These are phyloP conservation scores for Saprolegnia parasitica DNA, from an alignment of 352 stramenopile genomes.

Conservation along the genomic window DNA sequence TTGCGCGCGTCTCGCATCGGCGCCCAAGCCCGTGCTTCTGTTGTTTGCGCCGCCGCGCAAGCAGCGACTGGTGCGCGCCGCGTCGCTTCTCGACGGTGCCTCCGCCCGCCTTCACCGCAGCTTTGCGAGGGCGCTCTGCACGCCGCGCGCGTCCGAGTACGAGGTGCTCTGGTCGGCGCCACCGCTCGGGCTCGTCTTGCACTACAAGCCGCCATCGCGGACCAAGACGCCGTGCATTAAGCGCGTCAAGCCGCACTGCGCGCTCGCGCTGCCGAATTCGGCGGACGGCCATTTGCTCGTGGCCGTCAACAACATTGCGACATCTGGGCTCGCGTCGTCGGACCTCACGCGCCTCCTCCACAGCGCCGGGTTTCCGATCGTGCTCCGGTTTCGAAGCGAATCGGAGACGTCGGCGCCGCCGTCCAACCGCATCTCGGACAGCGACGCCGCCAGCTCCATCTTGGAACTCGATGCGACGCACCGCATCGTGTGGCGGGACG, in stretches of 20 bases:
- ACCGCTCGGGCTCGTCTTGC: constrained; percentile 16
- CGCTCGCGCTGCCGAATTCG: background rate
- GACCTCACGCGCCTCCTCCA: constrained; percentile 8
- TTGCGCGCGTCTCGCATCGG: background rate
- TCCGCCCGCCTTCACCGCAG: background rate
- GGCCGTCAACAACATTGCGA: constrained; percentile 27
- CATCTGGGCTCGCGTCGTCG: background rate
- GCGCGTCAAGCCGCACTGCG: constrained; percentile 18
- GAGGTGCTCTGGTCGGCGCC: constrained; percentile 17
- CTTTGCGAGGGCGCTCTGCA: background rate
- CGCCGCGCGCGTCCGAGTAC: constrained; percentile 5
- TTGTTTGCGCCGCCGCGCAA: constrained; percentile 20
- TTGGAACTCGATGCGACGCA: background rate
- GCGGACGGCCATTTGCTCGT: background rate
- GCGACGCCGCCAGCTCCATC: background rate
- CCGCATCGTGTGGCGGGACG: constrained; percentile 23
- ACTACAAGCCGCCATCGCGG: background rate
- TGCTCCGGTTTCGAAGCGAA: constrained; percentile 15
- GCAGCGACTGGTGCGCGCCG: background rate
- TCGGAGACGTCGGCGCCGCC: background rate
- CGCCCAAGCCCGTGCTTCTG: constrained; percentile 10
- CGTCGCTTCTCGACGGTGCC: background rate
- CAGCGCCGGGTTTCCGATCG: constrained; percentile 5
- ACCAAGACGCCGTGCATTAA: constrained; percentile 13
- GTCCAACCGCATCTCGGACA: background rate